Conservation (phyloP, 345 rosid species). For the Eucalyptus cladocalyx region DNA sequence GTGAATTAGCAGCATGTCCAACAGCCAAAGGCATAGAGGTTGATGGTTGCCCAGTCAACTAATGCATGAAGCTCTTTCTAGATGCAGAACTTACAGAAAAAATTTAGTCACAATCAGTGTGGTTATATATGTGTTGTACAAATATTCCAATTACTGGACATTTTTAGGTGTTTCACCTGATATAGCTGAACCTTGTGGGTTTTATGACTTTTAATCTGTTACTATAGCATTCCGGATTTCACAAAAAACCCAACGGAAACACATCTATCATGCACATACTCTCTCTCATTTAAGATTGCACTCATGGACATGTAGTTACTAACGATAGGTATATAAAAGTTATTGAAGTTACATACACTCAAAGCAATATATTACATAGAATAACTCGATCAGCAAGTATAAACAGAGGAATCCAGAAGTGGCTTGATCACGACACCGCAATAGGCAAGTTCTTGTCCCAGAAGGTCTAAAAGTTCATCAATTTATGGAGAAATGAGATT, state of each 20-base stretch:
- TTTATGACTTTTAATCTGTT: not conserved
- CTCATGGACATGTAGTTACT: not conserved
- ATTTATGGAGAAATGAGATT: not conserved
- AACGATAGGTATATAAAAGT: not conserved
- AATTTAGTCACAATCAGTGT: not conserved
- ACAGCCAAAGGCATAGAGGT: constrained; percentile 54
- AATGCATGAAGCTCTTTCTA: not conserved
- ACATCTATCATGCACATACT: not conserved
- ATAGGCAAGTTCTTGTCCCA: not conserved
- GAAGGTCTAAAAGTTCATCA: not conserved
- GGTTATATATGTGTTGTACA: not conserved
- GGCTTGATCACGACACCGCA: not conserved
- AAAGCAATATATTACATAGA: not conserved
- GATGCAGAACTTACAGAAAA: not conserved
- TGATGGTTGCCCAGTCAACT: constrained; percentile 53
- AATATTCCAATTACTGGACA: not conserved
- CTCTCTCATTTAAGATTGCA: not conserved
- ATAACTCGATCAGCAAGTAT: not conserved
- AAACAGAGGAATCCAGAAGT: not conserved
- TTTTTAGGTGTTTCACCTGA: not conserved
- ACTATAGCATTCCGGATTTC: not conserved
- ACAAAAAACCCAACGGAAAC: not conserved
- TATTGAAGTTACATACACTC: not conserved
- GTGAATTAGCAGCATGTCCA: constrained; percentile 69
- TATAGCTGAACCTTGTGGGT: not conserved